Evolutionary conservation across 2,329 filamentous ascomycete species (phyloP), one percentile per base, ranked within the genome.

Genomic region (Cladophialophora carrionii): DNA sequence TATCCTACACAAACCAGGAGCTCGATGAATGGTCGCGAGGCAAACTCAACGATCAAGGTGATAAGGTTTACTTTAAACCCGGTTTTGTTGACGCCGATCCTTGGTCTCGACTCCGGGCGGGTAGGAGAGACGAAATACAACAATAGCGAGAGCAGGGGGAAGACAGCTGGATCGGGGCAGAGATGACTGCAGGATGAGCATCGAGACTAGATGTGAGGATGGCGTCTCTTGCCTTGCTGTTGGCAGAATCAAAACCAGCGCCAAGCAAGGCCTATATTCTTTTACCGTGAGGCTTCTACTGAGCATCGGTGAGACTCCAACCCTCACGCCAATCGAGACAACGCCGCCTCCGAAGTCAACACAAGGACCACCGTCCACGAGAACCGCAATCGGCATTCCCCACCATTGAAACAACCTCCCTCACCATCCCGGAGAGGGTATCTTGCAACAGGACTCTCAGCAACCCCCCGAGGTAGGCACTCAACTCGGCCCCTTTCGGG

Each of bases 41-140:
- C 34, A 54, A 66, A 59, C 55, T 69, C 46, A 69, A 72, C 26
- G 65, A 59, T 20, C 66, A 64, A 24, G 72, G 71, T 6, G 71
- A 71, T 56, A 69, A 48, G 20, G 68, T 71, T 9, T 72, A 65
- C 65, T 74, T 74, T 63, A 66, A 64, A 37, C 71, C 71, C 8
- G 66, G 63, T 5, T 74, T 72, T 55, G 65, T 74, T 32, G 65
- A 66, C 24, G 55, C 64, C 1, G 69, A 71, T 61, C 71, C 71
- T 5, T 72, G 71, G 70, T 54, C 48, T 49, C 58, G 58, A 55
- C 34, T 61, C 9, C 51, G 58, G 10, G 24, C 20, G 31, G 41
- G 20, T n/a, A 4, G 46, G 20, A 59, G 29, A 51, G 9, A 26
- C 10, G 1, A n/a, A n/a, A 3, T 26, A 26, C 37, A n/a, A 34